Conservation (phyloP, 495 filamentous ascomycete species). For the Penicillium maclennaniae region DNA sequence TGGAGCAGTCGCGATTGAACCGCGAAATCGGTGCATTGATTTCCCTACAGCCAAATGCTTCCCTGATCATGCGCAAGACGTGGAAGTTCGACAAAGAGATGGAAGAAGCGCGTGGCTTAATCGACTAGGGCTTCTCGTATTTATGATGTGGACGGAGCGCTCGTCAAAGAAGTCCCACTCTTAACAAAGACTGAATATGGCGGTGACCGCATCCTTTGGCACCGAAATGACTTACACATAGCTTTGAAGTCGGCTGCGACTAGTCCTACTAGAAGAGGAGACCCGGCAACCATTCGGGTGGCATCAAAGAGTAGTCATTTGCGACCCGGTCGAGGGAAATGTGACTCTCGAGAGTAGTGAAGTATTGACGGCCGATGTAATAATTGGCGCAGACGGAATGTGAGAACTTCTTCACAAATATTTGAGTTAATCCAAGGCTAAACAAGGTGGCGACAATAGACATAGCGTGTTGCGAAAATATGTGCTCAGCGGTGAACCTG, state of each 20-base stretch:
- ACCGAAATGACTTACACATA: conserved; percentile 30
- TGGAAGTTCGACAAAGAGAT: too few relatives aligned
- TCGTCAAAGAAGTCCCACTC: conserved; percentile 22
- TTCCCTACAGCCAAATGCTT: too few relatives aligned
- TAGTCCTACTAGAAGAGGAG: conserved; percentile 12
- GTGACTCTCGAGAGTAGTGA: conserved; percentile 27
- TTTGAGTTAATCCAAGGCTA: background rate
- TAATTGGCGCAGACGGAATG: conserved; percentile 52
- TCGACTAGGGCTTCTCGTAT: conserved; percentile 14
- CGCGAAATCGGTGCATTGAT: too few relatives aligned
- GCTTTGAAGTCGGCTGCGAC: conserved; percentile 14
- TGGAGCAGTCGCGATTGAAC: too few relatives aligned
- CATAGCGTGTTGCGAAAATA: conserved; percentile 18
- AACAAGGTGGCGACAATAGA: background rate
- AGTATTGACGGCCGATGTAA: conserved; percentile 19
- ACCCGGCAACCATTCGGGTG: conserved; percentile 13
- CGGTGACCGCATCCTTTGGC: conserved; percentile 23
- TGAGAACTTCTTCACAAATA: background rate
- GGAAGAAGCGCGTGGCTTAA: too few relatives aligned
- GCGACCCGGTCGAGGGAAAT: conserved; percentile 14
- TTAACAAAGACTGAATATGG: conserved; percentile 17
- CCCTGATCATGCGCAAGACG: too few relatives aligned
- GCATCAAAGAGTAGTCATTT: conserved; percentile 13
- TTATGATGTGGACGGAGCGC: conserved; percentile 23
- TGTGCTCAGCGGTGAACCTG: conserved; percentile 4